Percentiles rank a stretch among this genome's conserved stretches.
phyloP scores from a whole-genome alignment of 2,329 filamentous ascomycete species.

The Fusarium sp. region DNA sequence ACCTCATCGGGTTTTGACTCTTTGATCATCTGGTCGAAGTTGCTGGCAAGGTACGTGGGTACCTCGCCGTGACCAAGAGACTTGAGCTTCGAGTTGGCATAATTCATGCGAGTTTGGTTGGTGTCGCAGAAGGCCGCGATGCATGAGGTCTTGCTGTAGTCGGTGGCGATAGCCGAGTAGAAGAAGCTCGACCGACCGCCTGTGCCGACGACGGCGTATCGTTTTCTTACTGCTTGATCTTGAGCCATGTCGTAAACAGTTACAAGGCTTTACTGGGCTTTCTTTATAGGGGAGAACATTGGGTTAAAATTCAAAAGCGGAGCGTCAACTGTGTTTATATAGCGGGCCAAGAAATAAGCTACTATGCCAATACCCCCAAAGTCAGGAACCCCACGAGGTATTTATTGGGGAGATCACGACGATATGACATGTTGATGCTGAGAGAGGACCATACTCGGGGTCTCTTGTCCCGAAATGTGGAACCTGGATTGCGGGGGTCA shows the following conservation, averaged over 20 bases:
- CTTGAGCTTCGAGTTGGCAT: slow-evolving; percentile 64
- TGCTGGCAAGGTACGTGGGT: slow-evolving; percentile 65
- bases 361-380: background rate
- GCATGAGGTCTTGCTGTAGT: slow-evolving; percentile 62
- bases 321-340: background rate
- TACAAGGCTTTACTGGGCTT: too few relatives aligned
- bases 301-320: background rate
- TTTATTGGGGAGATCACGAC: slow-evolving; percentile 1
- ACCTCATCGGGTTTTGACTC: slow-evolving; percentile 70
- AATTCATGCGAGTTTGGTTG: slow-evolving; percentile 70
- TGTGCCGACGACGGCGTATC: slow-evolving; percentile 69
- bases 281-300: background rate
- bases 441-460: slow-evolving; percentile 21
- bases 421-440: background rate
- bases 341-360: background rate
- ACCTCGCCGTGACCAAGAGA: slow-evolving; percentile 61
- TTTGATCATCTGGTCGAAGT: slow-evolving; percentile 69
- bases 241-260: slow-evolving; percentile 17
- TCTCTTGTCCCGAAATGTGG: slow-evolving; percentile 35
- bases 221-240: slow-evolving; percentile 49
- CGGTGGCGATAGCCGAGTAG: slow-evolving; percentile 67
- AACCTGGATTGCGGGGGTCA: slow-evolving; percentile 16
- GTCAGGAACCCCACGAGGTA: background rate
- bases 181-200: slow-evolving; percentile 71
- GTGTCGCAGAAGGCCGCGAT: slow-evolving; percentile 71